A percentile compares a stretch with the other conserved stretches of the same genome.
Evolutionary conservation across 1,284 basidiomycete genomes (phyloP).

Genomic region (Ganoderma resinaceum): DNA sequence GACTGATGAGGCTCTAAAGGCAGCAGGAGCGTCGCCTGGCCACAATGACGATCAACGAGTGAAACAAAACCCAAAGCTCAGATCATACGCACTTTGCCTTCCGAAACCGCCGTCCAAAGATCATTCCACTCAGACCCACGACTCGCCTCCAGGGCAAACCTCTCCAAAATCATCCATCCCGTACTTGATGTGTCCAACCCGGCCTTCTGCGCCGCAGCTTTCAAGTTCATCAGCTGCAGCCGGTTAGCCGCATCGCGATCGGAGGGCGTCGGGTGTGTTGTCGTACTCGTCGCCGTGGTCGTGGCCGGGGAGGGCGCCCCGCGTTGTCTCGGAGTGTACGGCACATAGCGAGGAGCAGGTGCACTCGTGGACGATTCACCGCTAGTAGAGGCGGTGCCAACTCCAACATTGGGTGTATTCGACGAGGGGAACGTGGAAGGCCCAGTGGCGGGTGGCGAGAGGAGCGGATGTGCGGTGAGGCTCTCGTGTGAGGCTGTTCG

Average conservation of each 20-base stretch:
- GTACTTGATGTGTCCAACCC: constrained; percentile 75
- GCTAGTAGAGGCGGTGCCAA: constrained; percentile 24
- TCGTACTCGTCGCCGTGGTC: constrained; percentile 55
- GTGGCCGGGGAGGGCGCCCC: constrained; percentile 59
- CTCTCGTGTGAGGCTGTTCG: constrained; percentile 60
- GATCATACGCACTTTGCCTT: constrained; percentile 64
- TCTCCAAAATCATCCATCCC: constrained; percentile 88
- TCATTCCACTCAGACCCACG: constrained; percentile 75
- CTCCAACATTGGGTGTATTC: constrained; percentile 10
- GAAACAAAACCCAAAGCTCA: constrained; percentile 3
- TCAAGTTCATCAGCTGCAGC: constrained; percentile 82
- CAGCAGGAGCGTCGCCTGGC: constrained; percentile 80
- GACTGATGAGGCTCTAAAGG: constrained; percentile 64
- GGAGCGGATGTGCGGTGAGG: constrained; percentile 67
- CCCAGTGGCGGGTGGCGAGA: constrained; percentile 50
- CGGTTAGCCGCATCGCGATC: constrained; percentile 67
- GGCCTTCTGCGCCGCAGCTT: constrained; percentile 78
- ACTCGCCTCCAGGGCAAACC: constrained; percentile 72
- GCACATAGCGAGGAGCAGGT: constrained; percentile 51
- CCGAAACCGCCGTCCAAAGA: constrained; percentile 70
- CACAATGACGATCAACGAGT: constrained; percentile 5
- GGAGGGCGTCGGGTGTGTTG: constrained; percentile 44
- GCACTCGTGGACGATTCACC: constrained; percentile 35
- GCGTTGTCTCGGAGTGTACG: constrained; percentile 63
- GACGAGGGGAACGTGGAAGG: constrained; percentile 33